Base-by-base conservation (phyloP, 768 basidiomycete species). In the Galerina sulciceps region DNA sequence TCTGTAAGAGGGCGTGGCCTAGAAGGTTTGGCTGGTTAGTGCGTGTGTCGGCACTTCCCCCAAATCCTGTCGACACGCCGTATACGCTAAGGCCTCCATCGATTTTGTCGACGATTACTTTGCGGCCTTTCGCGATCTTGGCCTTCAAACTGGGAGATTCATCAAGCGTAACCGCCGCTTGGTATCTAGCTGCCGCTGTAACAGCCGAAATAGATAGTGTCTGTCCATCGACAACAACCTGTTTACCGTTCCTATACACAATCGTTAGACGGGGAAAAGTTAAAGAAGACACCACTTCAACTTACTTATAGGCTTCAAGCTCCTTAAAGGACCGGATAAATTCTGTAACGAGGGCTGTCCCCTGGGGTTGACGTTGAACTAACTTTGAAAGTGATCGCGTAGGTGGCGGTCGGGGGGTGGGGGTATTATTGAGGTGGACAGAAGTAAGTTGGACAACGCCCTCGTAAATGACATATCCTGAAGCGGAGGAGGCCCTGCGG, bases 31-130 rank as follows among this genome's bases (percentile, higher is more conserved):
- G 86, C 52, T 91, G 77, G 62, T 87, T 82, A 0, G 93, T 94
- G 18, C 93, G 85, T 1, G 92, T 94, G 70, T 93, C 89, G 10
- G 93, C 93, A 65, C 88, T 90, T n/a, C 92, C 93, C 40, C 93
- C 93, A 66, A 92, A 95, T 45, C 93, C 93, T 36, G 82, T 85
- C 2, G 89, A 89, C 41, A 94, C 89, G 20, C 93, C 93, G 64
- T 95, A 95, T 17, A 95, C 81, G 62, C 88, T 90, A 51, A 84
- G 80, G 10, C 87, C 85, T 3, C 79, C 76, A 18, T 82, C 80
- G 38, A 94, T 81, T 71, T 93, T 93, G 65, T 81, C 79, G 18
- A 81, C 75, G 43, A 94, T 85, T 57, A 87, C 81, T 46, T 80
- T 73, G 37, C 89, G 85, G 63, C 87, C 86, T 62, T 82, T 84